Conservation (phyloP, 257 asterid species). For the Nicotiana attenuata region DNA sequence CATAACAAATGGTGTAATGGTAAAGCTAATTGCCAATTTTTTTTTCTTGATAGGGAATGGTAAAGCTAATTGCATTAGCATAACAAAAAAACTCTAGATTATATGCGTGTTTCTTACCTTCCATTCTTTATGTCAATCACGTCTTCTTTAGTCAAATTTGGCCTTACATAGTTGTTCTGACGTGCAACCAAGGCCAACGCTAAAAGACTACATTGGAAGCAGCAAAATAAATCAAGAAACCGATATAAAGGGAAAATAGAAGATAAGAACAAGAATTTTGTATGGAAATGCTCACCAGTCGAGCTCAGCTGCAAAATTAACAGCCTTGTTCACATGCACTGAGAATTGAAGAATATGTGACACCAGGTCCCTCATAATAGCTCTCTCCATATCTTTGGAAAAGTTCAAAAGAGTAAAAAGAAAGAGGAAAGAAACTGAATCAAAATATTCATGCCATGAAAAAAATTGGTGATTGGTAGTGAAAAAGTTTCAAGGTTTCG, state of each 20-base stretch:
- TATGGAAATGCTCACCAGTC: conserved; percentile 62
- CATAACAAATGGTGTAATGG: conserved; percentile 11
- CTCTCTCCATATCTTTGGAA: conserved; percentile 92
- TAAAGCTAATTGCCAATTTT: conserved; percentile 1
- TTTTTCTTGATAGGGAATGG: background rate
- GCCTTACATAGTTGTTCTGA: conserved; percentile 93
- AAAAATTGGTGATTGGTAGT: background rate
- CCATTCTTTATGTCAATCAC: conserved; percentile 80
- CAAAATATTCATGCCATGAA: background rate
- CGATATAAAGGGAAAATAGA: conserved; percentile 10
- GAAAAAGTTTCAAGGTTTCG: background rate
- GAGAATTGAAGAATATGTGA: conserved; percentile 71
- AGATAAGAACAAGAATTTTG: conserved; percentile 11
- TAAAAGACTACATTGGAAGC: conserved; percentile 43
- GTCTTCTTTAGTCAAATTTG: conserved; percentile 77
- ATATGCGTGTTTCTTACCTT: conserved; percentile 54
- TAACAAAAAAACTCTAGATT: background rate
- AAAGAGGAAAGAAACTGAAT: background rate
- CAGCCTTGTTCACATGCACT: conserved; percentile 61
- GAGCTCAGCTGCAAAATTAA: conserved; percentile 82
- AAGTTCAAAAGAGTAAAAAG: background rate
- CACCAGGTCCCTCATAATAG: conserved; percentile 82
- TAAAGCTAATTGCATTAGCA: conserved; percentile 7
- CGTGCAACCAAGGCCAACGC: conserved; percentile 90
- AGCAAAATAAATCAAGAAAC: conserved; percentile 22